These are phyloP conservation scores for Backusella morwellensis DNA, from an alignment of 192 early-diverging fungal genomes.

Conservation along the genomic window DNA sequence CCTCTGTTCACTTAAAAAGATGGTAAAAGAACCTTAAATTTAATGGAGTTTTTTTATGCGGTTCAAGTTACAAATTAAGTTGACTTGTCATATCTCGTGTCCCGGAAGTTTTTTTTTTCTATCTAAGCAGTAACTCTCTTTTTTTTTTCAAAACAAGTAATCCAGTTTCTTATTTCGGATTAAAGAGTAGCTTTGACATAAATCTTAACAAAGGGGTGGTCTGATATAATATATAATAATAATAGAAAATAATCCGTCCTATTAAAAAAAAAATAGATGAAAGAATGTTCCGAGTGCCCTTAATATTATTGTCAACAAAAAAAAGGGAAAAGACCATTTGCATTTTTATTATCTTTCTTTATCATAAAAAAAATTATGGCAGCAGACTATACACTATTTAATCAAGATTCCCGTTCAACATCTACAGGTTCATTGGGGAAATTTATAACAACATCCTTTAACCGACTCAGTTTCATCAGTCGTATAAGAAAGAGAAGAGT, in stretches of 20 bases:
- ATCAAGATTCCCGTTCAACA: background rate
- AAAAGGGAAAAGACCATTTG: background rate
- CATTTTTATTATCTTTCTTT: background rate
- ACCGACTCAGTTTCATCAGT: background rate
- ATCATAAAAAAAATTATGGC: background rate
- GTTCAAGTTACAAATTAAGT: background rate
- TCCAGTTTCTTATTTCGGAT: background rate
- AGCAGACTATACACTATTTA: background rate
- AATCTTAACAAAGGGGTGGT: too few species aligned
- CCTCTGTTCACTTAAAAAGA: background rate
- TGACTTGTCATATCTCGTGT: background rate
- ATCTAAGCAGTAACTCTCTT: too few species aligned
- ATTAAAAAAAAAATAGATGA: background rate
- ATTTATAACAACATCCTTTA: background rate
- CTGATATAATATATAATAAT: too few species aligned
- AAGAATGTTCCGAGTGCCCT: background rate
- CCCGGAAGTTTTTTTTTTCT: background rate
- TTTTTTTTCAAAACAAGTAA: background rate
- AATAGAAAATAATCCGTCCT: background rate
- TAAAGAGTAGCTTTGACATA: background rate
- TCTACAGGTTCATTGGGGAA: background rate
- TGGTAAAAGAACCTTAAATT: background rate
- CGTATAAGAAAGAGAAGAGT: background rate
- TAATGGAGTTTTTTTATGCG: background rate
- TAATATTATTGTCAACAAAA: background rate